Base-by-base conservation (phyloP, 129 eudicot species). In the Centrapalus pauciflorus region DNA sequence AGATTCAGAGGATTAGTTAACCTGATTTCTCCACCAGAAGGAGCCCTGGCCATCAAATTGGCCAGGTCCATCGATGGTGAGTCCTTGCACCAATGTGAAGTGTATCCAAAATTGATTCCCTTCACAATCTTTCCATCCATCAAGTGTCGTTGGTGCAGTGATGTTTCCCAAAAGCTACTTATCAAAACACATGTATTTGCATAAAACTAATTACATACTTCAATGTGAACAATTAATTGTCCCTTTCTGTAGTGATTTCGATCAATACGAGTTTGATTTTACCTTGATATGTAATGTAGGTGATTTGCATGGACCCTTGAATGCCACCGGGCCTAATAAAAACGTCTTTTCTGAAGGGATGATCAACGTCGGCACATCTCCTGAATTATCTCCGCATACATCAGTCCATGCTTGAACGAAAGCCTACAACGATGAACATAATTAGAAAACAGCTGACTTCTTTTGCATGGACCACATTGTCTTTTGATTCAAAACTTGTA, bases 261-360 rank as follows among this genome's bases (percentile, higher is more conserved):
- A n/a, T n/a, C n/a, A 5, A 12, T 55, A 35, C 5, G 55, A 16
- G 40, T 59, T 3, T 21, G 43, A 37, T 27, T 14, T 55, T 65
- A 80, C 85, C 81, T 65, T 55, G 46, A 80, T 55, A 55, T 70
- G 60, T 26, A 76, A 5, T 7, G 4, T 60, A 25, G 41, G 40
- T 16, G 66, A 81, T 41, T 35, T 55, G 66, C 86, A 81, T 11
- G 86, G 71, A 37, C 86, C 86, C 0, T 68, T 64, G 55, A 81
- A 81, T 29, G 34, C n/a, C 55, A 81, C 14, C 1, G 83, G 80
- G 10, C 67, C 69, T 73, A 81, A 0, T 14, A 77, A 34, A 55
- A 81, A 77, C 7, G 70, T 77, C 55, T 48, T 55, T 23, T 26
- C 74, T 17, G 67, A 29, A 13, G 86, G 83, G 13, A 81, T 46